Evolutionary conservation across 345 rosid species (phyloP), one percentile per base, ranked within the genome.

Genomic region (Ricinus communis): DNA sequence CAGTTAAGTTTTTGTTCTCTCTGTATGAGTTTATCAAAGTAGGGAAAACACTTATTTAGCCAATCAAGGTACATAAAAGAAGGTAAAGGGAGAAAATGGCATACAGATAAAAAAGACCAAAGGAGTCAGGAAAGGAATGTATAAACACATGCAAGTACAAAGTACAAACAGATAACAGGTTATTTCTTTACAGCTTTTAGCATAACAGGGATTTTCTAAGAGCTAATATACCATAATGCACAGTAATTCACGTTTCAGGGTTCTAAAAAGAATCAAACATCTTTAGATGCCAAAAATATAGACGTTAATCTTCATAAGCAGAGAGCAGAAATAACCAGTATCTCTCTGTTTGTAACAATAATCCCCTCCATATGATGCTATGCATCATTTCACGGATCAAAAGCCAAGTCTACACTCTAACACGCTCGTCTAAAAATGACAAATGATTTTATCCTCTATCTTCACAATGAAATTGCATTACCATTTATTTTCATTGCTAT

Each of bases 1-100:
- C 99, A 0, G 97, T 95, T 74, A 95, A 83, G 77, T 87, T 92
- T 74, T 95, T 95, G 75, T 95, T 92, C 72, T 95, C 99, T 88
- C 99, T 95, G 85, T 45, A 43, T 6, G 53, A 28, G 5, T 25
- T 25, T 45, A 45, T 45, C 33, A 63, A 63, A 43, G 52, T 13
- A 63, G 9, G n/a, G 24, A 22, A 41, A 41, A 62, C 12, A 41
- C 7, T 13, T 14, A 10, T 45, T 40, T 45, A 63, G 68, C 28
- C 21, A 63, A 59, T 25, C 36, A 14, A 63, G 38, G 18, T 45
- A 41, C 49, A 36, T 9, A 14, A 19, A 36, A 10, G 19, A 15
- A 63, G 14, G 21, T 15, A 12, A 22, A 63, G 22, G 27, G 6
- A 31, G 5, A 52, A 4, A 52, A 6, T 7, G 22, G 2, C 24